phyloP scores from a whole-genome alignment of 176 grass and related monocot species.

The Olyra latifolia region DNA sequence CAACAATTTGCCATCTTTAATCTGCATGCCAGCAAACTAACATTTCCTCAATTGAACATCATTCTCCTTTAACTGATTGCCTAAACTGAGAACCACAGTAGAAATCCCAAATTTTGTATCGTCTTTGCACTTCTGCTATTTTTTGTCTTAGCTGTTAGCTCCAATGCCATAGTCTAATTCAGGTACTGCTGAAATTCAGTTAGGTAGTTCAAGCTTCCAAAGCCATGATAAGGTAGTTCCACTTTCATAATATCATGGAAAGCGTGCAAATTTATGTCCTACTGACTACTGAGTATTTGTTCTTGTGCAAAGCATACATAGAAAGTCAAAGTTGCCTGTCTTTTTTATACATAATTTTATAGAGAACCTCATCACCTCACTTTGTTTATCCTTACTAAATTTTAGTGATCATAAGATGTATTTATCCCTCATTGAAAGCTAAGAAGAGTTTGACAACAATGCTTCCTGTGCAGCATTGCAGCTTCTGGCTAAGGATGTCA shows the following conservation, averaged over 20 bases:
- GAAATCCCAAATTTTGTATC: background rate
- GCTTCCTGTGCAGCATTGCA: slow-evolving; percentile 57
- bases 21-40: background rate
- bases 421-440: background rate
- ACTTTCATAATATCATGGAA: slow-evolving; percentile 2
- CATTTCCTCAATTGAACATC: background rate
- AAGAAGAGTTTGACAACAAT: slow-evolving; percentile 21
- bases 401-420: slow-evolving; percentile 1
- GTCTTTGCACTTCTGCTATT: background rate
- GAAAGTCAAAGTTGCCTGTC: background rate
- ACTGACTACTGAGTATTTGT: slow-evolving; percentile 12
- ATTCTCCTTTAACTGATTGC: background rate
- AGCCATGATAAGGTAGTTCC: slow-evolving; percentile 2
- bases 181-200: background rate
- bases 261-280: background rate
- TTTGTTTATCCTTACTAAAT: background rate
- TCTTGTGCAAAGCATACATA: slow-evolving; percentile 1
- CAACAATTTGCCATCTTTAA: background rate
- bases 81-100: background rate
- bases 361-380: background rate
- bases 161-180: background rate
- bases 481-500: slow-evolving; percentile 59
- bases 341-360: background rate
- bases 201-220: background rate
- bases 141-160: background rate